Evolutionary conservation across 495 filamentous ascomycete genomes (phyloP), one percentile per base, ranked within the genome.

Genomic region (Penicillium subrubescens): DNA sequence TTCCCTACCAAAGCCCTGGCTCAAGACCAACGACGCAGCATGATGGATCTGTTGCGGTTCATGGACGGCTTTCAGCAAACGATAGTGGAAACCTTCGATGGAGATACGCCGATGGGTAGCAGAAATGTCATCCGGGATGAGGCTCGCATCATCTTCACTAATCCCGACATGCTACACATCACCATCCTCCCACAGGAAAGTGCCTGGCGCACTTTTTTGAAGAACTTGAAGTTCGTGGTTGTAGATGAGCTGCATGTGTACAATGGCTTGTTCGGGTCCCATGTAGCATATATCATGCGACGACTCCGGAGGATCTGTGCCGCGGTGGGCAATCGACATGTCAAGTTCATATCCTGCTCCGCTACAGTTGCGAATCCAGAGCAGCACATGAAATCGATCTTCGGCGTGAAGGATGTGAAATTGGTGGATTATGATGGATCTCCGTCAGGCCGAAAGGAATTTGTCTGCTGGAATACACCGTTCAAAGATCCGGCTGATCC

Each of bases 1-100:
- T 99, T 99, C 64, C 95, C 95, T 1, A 99, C 95, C 3, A 99
- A 99, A 78, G 95, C 95, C 12, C 81, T 99, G 15, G 95, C 95
- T 3, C 95, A 99, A 74, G 95, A 98, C 77, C 95, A 99, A 76
- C 87, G 87, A 70, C 84, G 95, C 62, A 96, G 94, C 68, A 82
- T 98, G 74, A 89, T 90, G 69, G 92, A 97, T 51, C 79, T 99
- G 61, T 78, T 98, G 50, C 75, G 83, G 21, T 96, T 88, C 70
- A 92, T 99, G 85, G 82, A 86, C 11, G 87, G 86, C 0, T 73
- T 97, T n/a, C 85, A 92, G 66, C 81, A 89, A 59, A 79, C 88
- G 6, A 76, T 94, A 14, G 92, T 97, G 11, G 96, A 98, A 67
- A 97, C 94, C 0, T 98, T 96, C 62, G 95, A 99, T 73, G 95